These are phyloP conservation scores for Fraxinus velutina DNA, from an alignment of 305 asterid species.

Conservation along the genomic window DNA sequence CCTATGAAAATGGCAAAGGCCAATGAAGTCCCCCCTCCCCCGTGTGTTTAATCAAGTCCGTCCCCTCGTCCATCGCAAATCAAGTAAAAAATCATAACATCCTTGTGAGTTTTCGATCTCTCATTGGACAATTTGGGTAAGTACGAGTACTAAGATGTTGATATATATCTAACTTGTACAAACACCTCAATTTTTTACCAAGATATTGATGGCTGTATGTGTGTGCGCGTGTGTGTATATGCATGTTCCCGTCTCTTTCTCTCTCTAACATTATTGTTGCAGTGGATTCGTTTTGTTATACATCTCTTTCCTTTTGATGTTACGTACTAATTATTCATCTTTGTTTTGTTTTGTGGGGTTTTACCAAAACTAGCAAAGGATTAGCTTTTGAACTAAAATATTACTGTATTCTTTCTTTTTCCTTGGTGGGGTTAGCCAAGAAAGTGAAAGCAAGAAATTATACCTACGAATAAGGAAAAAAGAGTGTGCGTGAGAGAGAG, in stretches of 20 bases:
- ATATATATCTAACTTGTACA: conserved; percentile 31
- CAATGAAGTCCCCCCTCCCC: not conserved
- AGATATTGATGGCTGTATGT: conserved; percentile 6
- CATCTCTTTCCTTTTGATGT: conserved; percentile 17
- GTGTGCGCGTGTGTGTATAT: not conserved
- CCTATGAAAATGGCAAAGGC: not conserved
- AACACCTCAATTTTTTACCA: conserved; percentile 17
- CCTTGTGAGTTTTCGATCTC: conserved; percentile 46
- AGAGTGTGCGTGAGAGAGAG: not conserved
- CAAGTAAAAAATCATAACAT: not conserved
- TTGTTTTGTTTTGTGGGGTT: conserved; percentile 23
- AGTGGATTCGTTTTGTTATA: not conserved
- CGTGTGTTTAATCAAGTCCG: not conserved
- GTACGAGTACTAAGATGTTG: conserved; percentile 18
- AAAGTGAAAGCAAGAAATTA: not conserved
- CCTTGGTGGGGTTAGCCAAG: conserved; percentile 38
- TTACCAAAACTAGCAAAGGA: conserved; percentile 44
- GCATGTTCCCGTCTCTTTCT: not conserved
- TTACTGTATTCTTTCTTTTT: conserved; percentile 10
- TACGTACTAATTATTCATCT: conserved; percentile 14
- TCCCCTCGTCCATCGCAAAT: not conserved
- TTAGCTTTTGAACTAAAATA: conserved; percentile 22
- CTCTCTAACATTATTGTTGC: not conserved
- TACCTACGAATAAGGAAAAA: conserved; percentile 18
- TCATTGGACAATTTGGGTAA: conserved; percentile 38